phyloP scores from a whole-genome alignment of 441 rosid genomes.

The Codiaeum variegatum region DNA sequence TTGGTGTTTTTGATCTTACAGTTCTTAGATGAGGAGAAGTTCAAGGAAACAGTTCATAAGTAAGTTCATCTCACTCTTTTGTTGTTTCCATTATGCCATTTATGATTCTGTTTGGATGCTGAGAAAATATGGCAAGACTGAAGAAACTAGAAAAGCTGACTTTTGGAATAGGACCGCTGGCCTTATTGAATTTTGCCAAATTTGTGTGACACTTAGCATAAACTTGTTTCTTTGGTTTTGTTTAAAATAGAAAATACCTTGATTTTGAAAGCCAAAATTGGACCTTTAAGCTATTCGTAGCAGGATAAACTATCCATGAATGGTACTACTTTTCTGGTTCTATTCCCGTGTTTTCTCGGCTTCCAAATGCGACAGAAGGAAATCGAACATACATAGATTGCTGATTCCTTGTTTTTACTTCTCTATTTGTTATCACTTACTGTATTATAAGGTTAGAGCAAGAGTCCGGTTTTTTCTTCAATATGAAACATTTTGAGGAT shows the following conservation, averaged over 20 bases:
- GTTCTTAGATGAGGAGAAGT: slow-evolving; percentile 64
- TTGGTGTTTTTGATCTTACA: slow-evolving; percentile 62
- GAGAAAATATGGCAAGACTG: slow-evolving; percentile 12
- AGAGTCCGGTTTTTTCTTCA: slow-evolving; percentile 86
- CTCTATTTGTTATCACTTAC: not conserved
- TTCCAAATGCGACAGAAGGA: slow-evolving; percentile 11
- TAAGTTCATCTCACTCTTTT: slow-evolving; percentile 24
- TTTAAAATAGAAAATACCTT: not conserved
- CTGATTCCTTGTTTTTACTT: slow-evolving; percentile 6
- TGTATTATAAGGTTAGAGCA: slow-evolving; percentile 39
- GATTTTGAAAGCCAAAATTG: not conserved
- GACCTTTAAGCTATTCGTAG: not conserved
- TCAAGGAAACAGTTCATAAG: slow-evolving; percentile 52
- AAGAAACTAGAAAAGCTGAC: not conserved
- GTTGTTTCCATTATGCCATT: not conserved
- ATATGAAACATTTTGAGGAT: slow-evolving; percentile 81
- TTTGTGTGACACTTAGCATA: not conserved
- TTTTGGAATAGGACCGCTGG: not conserved
- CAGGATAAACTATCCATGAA: not conserved
- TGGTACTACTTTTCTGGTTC: not conserved
- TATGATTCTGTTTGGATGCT: slow-evolving; percentile 12
- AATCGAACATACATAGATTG: not conserved
- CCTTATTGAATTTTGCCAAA: not conserved
- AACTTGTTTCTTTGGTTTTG: not conserved
- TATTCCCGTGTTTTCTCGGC: slow-evolving; percentile 5